These are phyloP conservation scores for Rutstroemia sp. DNA, from an alignment of 2,329 filamentous ascomycete genomes.

Conservation along the genomic window DNA sequence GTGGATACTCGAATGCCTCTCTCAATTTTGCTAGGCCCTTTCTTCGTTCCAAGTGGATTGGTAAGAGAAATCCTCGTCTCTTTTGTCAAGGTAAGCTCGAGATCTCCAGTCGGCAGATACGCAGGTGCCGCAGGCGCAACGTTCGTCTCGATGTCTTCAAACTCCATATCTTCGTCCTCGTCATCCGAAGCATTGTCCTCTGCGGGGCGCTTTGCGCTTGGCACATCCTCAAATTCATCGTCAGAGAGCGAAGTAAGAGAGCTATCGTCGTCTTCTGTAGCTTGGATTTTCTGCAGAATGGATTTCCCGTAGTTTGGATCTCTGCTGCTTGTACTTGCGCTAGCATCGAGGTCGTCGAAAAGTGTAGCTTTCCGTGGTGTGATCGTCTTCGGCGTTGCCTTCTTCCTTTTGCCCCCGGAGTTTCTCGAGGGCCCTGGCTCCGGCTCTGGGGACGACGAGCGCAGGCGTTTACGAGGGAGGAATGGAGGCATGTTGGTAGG, in stretches of 20 bases:
- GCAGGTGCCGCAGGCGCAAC: slow-evolving; percentile 31
- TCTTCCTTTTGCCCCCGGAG: slow-evolving; percentile 14
- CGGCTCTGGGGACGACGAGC: slow-evolving; percentile 37
- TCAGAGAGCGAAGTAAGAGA: slow-evolving; percentile 34
- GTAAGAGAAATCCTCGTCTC: slow-evolving; percentile 53
- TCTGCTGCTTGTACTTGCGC: slow-evolving; percentile 26
- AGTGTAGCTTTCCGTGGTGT: slow-evolving; percentile 47
- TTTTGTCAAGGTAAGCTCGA: slow-evolving; percentile 64
- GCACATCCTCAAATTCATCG: slow-evolving; percentile 48
- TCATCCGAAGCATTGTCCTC: slow-evolving; percentile 33
- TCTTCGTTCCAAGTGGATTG: slow-evolving; percentile 60
- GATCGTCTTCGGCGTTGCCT: slow-evolving; percentile 13
- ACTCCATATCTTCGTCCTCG: slow-evolving; percentile 45
- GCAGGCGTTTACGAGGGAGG: slow-evolving; percentile 59
- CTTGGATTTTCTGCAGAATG: slow-evolving; percentile 37
- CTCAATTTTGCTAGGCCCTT: slow-evolving; percentile 80
- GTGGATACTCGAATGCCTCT: slow-evolving; percentile 69
- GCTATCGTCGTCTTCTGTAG: slow-evolving; percentile 35
- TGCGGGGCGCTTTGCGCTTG: slow-evolving; percentile 37
- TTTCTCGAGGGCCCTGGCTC: slow-evolving; percentile 15
- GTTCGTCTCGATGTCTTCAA: slow-evolving; percentile 49
- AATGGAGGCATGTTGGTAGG: slow-evolving; percentile 54
- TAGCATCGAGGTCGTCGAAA: slow-evolving; percentile 53
- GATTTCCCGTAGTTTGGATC: slow-evolving; percentile 38
- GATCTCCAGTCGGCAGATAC: slow-evolving; percentile 51